Evolutionary conservation across 1,284 basidiomycete genomes (phyloP).

Genomic region (Somion occarium): DNA sequence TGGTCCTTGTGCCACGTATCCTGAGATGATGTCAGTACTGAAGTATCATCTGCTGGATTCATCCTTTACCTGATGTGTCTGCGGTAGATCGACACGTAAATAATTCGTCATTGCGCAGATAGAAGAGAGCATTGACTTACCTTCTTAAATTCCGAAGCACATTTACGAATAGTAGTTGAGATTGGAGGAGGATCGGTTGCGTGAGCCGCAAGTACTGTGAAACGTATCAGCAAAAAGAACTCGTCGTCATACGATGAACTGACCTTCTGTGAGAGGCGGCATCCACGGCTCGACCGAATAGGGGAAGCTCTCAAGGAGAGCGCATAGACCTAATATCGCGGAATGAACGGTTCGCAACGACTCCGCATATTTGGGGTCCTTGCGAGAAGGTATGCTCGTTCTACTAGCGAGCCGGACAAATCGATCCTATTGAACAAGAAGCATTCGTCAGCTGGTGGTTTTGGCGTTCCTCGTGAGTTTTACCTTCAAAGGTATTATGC

Average conservation of each 20-base stretch:
- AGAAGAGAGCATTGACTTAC: constrained; percentile 20
- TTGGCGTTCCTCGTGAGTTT: constrained; percentile 14
- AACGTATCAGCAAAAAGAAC: neutral
- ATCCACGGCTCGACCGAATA: constrained; percentile 77
- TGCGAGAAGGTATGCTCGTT: constrained; percentile 66
- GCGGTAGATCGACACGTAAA: constrained; percentile 5
- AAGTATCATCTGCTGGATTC: neutral
- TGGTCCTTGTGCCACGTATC: constrained; percentile 94
- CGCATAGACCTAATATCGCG: constrained; percentile 87
- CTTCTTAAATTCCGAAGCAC: constrained; percentile 88
- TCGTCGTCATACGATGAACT: constrained; percentile 7
- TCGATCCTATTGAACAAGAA: constrained; percentile 59
- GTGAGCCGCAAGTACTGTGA: constrained; percentile 70
- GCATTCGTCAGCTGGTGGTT: constrained; percentile 6
- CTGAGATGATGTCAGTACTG: constrained; percentile 32
- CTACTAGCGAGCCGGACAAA: constrained; percentile 66
- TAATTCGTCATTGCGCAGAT: neutral
- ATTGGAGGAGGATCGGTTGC: constrained; percentile 91
- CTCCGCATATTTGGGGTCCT: constrained; percentile 70
- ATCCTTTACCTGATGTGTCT: constrained; percentile 64
- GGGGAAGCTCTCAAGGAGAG: constrained; percentile 76
- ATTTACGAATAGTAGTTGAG: constrained; percentile 84
- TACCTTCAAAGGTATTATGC: constrained; percentile 84
- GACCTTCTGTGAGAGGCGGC: constrained; percentile 72
- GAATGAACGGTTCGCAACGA: constrained; percentile 79